Conservation (phyloP, 176 grass and related monocot genomes). For the Hordeum marinum region DNA sequence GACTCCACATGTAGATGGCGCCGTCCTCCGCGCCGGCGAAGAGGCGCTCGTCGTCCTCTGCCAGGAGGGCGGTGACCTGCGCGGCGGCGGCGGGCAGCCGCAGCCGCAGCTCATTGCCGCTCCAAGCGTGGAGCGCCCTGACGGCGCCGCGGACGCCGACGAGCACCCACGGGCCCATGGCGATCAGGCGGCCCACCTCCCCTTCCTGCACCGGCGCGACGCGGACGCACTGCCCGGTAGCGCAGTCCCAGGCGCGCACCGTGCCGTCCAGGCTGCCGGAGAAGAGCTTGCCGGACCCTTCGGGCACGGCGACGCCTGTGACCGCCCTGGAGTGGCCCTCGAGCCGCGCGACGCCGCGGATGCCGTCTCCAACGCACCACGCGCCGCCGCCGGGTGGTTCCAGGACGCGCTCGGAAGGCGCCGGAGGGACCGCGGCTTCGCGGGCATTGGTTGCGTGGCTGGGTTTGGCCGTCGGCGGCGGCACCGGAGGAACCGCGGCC, state of each 20-base stretch:
- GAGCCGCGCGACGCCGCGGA: neutral
- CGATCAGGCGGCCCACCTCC: neutral
- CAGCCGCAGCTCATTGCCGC: neutral
- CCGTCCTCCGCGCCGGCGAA: conserved; percentile 20
- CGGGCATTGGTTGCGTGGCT: neutral
- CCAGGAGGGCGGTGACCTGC: neutral
- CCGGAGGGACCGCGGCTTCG: neutral
- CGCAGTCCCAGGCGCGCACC: conserved; percentile 18
- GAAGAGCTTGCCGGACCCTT: conserved; percentile 8
- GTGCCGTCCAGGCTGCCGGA: conserved; percentile 20
- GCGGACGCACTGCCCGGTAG: neutral
- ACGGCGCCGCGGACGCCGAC: neutral
- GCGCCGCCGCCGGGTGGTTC: neutral
- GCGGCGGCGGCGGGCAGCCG: neutral
- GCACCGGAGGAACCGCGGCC: neutral
- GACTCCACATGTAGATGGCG: conserved; percentile 6
- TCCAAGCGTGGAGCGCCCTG: neutral
- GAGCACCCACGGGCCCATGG: conserved; percentile 5
- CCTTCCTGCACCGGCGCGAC: neutral
- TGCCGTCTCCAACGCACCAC: neutral
- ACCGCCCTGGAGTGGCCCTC: neutral
- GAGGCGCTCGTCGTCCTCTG: conserved; percentile 3
- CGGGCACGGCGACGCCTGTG: neutral
- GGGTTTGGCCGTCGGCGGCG: neutral
- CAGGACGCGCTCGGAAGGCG: neutral